Evolutionary conservation across 768 basidiomycete genomes (phyloP).

Genomic region (Trametes cinnabarina): DNA sequence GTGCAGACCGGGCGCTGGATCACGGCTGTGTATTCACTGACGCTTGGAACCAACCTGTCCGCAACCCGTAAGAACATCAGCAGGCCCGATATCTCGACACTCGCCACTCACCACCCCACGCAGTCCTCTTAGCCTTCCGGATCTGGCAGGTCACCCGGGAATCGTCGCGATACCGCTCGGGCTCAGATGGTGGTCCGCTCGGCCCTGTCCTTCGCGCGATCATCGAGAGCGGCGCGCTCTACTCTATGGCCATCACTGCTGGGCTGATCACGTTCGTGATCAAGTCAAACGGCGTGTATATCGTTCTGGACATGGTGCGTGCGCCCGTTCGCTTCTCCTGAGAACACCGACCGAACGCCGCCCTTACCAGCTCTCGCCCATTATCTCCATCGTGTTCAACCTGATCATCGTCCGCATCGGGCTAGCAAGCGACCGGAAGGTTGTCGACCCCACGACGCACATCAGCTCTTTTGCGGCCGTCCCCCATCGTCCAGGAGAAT

Average conservation of each 20-base stretch:
- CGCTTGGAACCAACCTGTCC: conserved; percentile 33
- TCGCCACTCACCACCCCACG: not conserved
- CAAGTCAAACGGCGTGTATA: conserved; percentile 30
- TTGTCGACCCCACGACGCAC: not conserved
- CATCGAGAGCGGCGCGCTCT: conserved; percentile 38
- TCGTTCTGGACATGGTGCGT: conserved; percentile 36
- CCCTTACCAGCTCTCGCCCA: conserved; percentile 31
- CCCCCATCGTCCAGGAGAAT: not conserved
- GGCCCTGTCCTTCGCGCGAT: conserved; percentile 30
- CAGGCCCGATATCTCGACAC: not conserved
- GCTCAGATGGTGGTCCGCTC: conserved; percentile 4
- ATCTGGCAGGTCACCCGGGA: conserved; percentile 31
- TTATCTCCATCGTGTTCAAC: conserved; percentile 42
- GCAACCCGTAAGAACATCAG: conserved; percentile 27
- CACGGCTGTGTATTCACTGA: conserved; percentile 30
- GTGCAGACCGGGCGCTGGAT: conserved; percentile 32
- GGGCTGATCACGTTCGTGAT: conserved; percentile 30
- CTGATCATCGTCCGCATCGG: conserved; percentile 43
- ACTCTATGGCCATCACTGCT: conserved; percentile 34
- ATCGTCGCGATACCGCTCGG: conserved; percentile 13
- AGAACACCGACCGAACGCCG: not conserved
- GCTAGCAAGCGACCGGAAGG: not conserved
- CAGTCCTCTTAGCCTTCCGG: conserved; percentile 30
- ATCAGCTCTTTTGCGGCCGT: not conserved
- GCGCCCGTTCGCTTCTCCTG: not conserved